Evolutionary conservation across 2,329 filamentous ascomycete genomes (phyloP).

Genomic region (Fusarium secorum): DNA sequence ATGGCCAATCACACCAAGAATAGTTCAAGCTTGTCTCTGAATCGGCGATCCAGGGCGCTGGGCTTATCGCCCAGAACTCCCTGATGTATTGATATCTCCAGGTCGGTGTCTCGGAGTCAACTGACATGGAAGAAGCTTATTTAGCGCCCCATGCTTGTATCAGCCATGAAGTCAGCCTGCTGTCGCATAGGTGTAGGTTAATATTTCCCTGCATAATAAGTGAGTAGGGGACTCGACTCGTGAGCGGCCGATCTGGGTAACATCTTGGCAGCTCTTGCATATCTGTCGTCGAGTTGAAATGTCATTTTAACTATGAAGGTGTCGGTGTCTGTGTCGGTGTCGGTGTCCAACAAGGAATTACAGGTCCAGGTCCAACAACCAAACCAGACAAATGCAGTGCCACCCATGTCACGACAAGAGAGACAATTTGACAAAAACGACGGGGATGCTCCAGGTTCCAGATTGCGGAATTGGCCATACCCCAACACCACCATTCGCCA

Average conservation of each 20-base stretch:
- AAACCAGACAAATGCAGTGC: constrained; percentile 16
- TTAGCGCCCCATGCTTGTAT: constrained; percentile 11
- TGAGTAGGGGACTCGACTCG: constrained; percentile 9
- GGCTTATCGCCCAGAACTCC: constrained; percentile 34
- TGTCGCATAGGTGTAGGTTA: constrained; percentile 1
- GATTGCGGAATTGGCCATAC: constrained; percentile 35
- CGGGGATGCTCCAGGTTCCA: constrained; percentile 26
- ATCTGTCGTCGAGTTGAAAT: constrained; percentile 4
- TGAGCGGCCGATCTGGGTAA: constrained; percentile 18
- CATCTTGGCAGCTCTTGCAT: constrained; percentile 22
- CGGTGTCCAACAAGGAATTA: not conserved
- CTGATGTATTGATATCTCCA: constrained; percentile 18
- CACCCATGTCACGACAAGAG: constrained; percentile 31
- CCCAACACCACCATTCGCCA: constrained; percentile 34
- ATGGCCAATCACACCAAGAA: constrained; percentile 39
- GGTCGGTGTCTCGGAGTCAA: constrained; percentile 25
- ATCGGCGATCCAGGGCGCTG: constrained; percentile 34
- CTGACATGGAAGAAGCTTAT: constrained; percentile 30
- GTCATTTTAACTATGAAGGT: constrained; percentile 10
- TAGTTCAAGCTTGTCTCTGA: constrained; percentile 28
- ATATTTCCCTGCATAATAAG: constrained; percentile 23
- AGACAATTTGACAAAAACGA: constrained; percentile 1
- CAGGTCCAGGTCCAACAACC: not conserved
- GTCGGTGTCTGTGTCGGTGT: constrained; percentile 1
- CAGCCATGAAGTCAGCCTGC: constrained; percentile 23